Conservation (phyloP, 495 filamentous ascomycete species). For the Penicillium herquei region DNA sequence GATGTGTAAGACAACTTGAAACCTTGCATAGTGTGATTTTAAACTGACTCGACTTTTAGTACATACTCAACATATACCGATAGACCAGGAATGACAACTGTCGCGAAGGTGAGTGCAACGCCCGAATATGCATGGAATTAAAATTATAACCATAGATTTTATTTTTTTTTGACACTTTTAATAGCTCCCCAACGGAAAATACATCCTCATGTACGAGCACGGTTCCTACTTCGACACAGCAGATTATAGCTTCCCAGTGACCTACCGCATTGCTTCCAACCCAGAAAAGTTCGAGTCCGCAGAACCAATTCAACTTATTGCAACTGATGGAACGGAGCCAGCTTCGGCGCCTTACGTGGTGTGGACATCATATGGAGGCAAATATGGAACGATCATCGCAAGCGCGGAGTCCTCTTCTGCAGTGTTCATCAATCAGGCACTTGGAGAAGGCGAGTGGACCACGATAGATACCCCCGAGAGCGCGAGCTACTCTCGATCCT, state of each 20-base stretch:
- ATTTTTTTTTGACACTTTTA: not conserved
- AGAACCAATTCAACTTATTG: slow-evolving; percentile 40
- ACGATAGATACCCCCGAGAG: slow-evolving; percentile 46
- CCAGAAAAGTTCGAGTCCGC: slow-evolving; percentile 53
- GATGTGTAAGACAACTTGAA: slow-evolving; percentile 48
- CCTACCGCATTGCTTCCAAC: slow-evolving; percentile 51
- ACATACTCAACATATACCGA: slow-evolving; percentile 56
- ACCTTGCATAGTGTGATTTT: not conserved
- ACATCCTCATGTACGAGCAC: slow-evolving; percentile 63
- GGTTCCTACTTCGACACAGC: slow-evolving; percentile 48
- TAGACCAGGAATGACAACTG: slow-evolving; percentile 66
- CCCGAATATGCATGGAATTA: no score
- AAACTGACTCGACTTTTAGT: slow-evolving; percentile 15
- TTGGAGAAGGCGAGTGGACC: slow-evolving; percentile 58
- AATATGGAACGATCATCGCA: slow-evolving; percentile 58
- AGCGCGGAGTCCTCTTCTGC: slow-evolving; percentile 49
- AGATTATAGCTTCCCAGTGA: slow-evolving; percentile 53
- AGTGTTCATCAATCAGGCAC: slow-evolving; percentile 56
- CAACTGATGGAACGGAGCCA: slow-evolving; percentile 49
- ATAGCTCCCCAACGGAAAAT: slow-evolving; percentile 57
- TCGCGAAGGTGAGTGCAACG: slow-evolving; percentile 36
- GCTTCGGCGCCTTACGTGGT: slow-evolving; percentile 54
- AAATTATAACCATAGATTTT: not conserved
- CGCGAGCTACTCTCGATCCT: slow-evolving; percentile 48
- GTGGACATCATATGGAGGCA: slow-evolving; percentile 53